phyloP scores from a whole-genome alignment of 1,139 yeast genomes.

The Candida sanyaensis region DNA sequence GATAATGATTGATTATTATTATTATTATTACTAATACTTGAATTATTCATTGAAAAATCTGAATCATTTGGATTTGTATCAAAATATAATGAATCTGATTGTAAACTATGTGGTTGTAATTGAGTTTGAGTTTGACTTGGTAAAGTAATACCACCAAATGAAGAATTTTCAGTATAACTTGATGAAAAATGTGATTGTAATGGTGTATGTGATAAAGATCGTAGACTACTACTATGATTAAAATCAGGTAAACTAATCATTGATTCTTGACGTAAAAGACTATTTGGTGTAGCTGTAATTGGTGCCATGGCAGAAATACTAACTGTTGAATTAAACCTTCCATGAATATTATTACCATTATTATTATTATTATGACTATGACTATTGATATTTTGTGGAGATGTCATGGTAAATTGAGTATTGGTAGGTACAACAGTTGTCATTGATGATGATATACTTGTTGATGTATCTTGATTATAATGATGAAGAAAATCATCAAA shows the following conservation, averaged over 20 bases:
- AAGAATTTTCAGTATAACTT: slow-evolving; percentile 3
- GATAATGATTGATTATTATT: neutral
- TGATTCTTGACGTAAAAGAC: slow-evolving; percentile 25
- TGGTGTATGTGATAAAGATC: slow-evolving; percentile 9
- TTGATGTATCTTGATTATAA: slow-evolving; percentile 5
- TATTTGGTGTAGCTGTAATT: slow-evolving; percentile 16
- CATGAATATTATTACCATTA: neutral
- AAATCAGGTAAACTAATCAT: slow-evolving; percentile 28
- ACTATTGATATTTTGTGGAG: neutral
- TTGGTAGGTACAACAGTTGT: slow-evolving; percentile 12
- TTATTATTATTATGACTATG: neutral
- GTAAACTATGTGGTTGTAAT: neutral
- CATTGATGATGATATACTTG: slow-evolving; percentile 10
- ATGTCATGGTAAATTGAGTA: slow-evolving; percentile 9
- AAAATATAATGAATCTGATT: slow-evolving; percentile 8
- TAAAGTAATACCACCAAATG: slow-evolving; percentile 7
- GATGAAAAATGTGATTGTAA: slow-evolving; percentile 3
- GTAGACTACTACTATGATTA: slow-evolving; percentile 1
- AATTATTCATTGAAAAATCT: neutral
- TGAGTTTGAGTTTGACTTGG: slow-evolving; percentile 14
- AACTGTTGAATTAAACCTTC: slow-evolving; percentile 7
- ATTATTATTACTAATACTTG: neutral
- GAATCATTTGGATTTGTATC: slow-evolving; percentile 7
- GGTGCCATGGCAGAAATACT: slow-evolving; percentile 1
- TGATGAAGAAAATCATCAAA: slow-evolving; percentile 15